Percentiles rank a stretch among this genome's conserved stretches.
These are phyloP conservation scores for Nannizzia gypsea DNA, from an alignment of 2,329 filamentous ascomycete genomes.

Conservation along the genomic window DNA sequence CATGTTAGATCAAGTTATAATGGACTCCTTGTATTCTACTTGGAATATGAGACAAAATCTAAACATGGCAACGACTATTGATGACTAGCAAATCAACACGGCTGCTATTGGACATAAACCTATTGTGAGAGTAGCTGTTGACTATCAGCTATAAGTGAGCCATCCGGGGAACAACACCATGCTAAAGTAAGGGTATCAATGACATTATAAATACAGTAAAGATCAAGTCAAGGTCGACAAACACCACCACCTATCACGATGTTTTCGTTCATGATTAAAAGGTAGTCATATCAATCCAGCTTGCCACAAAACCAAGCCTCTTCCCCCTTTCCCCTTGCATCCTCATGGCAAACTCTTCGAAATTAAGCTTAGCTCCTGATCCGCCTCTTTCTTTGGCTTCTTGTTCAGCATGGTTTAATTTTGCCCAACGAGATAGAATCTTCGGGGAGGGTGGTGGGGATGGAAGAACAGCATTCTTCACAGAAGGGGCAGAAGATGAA, in stretches of 20 bases:
- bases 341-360: constrained; percentile 64
- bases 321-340: constrained; percentile 58
- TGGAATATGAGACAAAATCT: too few relatives aligned
- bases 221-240: background rate
- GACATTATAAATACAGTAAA: background rate
- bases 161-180: background rate
- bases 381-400: constrained; percentile 63
- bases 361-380: constrained; percentile 59
- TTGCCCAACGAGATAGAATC: constrained; percentile 35
- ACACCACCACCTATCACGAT: background rate
- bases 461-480: constrained; percentile 23
- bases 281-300: constrained; percentile 71
- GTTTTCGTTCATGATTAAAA: constrained; percentile 31
- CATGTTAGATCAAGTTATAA: background rate
- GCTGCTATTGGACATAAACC: background rate
- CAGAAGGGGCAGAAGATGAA: constrained; percentile 25
- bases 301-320: constrained; percentile 67
- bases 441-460: constrained; percentile 21
- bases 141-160: background rate
- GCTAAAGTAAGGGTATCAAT: constrained; percentile 1
- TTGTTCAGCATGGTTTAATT: constrained; percentile 52
- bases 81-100: background rate
- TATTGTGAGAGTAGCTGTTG: background rate
- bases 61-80: background rate
- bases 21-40: background rate